phyloP scores from a whole-genome alignment of 2,329 filamentous ascomycete genomes.

The Blastomyces parvus region DNA sequence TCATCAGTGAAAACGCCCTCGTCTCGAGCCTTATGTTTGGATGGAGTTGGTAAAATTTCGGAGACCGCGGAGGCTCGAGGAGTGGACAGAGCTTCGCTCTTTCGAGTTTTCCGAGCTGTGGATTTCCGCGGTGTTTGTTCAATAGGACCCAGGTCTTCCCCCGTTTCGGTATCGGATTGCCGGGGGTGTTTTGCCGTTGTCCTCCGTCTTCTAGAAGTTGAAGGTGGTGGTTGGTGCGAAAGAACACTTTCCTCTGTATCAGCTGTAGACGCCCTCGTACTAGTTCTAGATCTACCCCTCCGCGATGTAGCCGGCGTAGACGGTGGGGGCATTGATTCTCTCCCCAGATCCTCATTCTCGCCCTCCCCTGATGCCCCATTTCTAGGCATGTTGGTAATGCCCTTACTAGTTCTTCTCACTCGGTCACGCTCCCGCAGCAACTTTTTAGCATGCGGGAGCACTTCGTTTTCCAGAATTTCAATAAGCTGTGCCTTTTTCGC shows the following conservation, averaged over 20 bases:
- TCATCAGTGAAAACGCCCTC: constrained; percentile 69
- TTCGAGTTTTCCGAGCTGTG: constrained; percentile 44
- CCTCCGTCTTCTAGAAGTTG: constrained; percentile 44
- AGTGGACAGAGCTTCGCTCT: constrained; percentile 36
- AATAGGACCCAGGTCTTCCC: constrained; percentile 33
- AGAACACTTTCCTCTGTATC: constrained; percentile 27
- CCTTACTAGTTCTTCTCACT: constrained; percentile 76
- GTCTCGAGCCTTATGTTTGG: constrained; percentile 40
- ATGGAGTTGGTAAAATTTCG: constrained; percentile 28
- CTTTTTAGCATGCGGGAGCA: constrained; percentile 68
- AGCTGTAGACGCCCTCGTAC: constrained; percentile 37
- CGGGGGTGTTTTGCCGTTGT: constrained; percentile 43
- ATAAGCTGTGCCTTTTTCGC: constrained; percentile 89
- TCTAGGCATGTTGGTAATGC: constrained; percentile 61
- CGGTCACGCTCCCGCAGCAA: constrained; percentile 64
- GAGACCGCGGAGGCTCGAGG: constrained; percentile 17
- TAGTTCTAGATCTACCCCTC: constrained; percentile 44
- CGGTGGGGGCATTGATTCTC: constrained; percentile 44
- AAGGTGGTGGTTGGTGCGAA: constrained; percentile 23
- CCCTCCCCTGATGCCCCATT: constrained; percentile 47
- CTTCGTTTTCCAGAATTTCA: constrained; percentile 67
- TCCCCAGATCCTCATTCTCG: constrained; percentile 54
- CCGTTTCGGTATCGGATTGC: constrained; percentile 44
- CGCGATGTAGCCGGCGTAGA: constrained; percentile 41
- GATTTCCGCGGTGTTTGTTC: constrained; percentile 31